Evolutionary conservation across 2,329 filamentous ascomycete species (phyloP), one percentile per base, ranked within the genome.

Genomic region (Botryosphaeria dothidea): DNA sequence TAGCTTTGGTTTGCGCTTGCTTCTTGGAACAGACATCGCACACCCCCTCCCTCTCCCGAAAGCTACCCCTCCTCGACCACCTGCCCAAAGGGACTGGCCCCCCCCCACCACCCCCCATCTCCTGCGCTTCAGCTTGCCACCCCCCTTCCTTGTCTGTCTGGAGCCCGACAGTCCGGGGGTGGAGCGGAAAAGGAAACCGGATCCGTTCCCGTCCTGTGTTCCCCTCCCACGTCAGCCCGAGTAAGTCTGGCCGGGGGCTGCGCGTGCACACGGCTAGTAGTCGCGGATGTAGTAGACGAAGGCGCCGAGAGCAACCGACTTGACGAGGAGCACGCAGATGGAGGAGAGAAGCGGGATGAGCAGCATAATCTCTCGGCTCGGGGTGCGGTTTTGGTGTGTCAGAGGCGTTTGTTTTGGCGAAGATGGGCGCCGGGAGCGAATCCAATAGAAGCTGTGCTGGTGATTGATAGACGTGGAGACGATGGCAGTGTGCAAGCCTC

Each of bases 301-400:
- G 36, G 56, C 48, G 46, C 51, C 54, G 21, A 68, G 48, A 6
- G 61, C 61, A 11, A 67, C 54, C 21, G 58, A 43, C 54, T 68
- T 68, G 62, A 68, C 49, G 38, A 68, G 31, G 27, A 67, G 27
- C 43, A 68, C 66, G 60, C 62, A 46, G 45, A 67, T 34, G 17
- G 45, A 60, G 23, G 60, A 62, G 48, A 62, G 57, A 43, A 67
- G 38, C 27, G 63, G 57, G 34, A 67, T 36, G 31, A 68, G 41
- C 9, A 62, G 56, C 67, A 68, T 68, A 21, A 1, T 41, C 17
- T 41, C 74, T 75, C 52, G 75, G 61, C 19, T 19, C 27, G 46
- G 9, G 29, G 19, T 19, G 17, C n/a, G n/a, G 38, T 54, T 21
- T 54, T 36, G 48, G 23, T 54, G 54, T 54, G 48, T 45, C 49